Conservation (phyloP, 805 yeast genomes). For the Cyberlindnera mrakii region DNA sequence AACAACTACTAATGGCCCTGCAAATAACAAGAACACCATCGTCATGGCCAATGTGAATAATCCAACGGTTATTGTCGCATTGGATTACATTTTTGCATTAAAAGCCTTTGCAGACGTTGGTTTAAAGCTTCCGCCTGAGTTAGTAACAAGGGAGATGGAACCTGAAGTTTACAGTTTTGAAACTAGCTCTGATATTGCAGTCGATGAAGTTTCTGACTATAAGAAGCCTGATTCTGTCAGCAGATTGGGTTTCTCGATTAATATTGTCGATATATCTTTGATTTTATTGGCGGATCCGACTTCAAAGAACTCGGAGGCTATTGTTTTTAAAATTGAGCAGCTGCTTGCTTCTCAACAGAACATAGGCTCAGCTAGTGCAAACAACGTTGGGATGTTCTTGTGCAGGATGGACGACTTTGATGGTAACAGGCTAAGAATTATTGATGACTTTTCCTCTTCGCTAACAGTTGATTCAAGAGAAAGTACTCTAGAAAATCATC, state of each 20-base stretch:
- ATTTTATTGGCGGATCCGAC: constrained; percentile 78
- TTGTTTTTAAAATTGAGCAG: constrained; percentile 85
- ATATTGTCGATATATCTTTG: constrained; percentile 70
- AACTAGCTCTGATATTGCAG: constrained; percentile 1
- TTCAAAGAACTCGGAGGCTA: constrained; percentile 66
- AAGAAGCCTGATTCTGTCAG: constrained; percentile 3
- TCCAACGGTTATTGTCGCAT: constrained; percentile 74
- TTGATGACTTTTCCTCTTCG: constrained; percentile 85
- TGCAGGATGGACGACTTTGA: constrained; percentile 66
- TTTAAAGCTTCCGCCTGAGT: constrained; percentile 18
- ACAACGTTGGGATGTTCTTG: constrained; percentile 82
- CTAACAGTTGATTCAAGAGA: constrained; percentile 67
- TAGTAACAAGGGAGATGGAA: neutral
- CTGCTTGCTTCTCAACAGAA: constrained; percentile 63
- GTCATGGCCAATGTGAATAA: constrained; percentile 64
- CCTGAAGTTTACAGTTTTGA: neutral
- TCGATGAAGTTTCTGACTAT: constrained; percentile 5
- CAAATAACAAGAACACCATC: constrained; percentile 36
- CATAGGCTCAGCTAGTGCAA: constrained; percentile 58
- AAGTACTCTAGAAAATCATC: constrained; percentile 47
- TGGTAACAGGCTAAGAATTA: constrained; percentile 58
- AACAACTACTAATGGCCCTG: constrained; percentile 37
- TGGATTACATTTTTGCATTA: constrained; percentile 79
- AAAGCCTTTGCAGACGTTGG: constrained; percentile 56
- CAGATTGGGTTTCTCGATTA: constrained; percentile 50